These are phyloP conservation scores for Trichoderma atrobrunneum DNA, from an alignment of 2,329 filamentous ascomycete species.

Conservation along the genomic window DNA sequence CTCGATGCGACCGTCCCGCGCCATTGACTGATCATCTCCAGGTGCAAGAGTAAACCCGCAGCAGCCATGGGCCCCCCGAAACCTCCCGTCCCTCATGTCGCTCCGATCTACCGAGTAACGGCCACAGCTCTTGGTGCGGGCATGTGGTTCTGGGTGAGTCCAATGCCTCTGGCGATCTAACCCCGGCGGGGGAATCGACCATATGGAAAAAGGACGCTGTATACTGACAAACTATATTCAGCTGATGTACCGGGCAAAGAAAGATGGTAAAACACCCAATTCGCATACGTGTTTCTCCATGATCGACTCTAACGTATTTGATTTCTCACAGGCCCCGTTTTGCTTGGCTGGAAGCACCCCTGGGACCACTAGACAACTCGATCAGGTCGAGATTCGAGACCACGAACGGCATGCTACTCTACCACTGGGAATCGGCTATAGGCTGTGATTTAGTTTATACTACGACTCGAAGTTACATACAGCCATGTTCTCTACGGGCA, in stretches of 20 bases:
- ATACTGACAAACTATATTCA: background rate
- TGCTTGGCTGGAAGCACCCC: constrained; percentile 20
- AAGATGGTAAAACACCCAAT: constrained; percentile 13
- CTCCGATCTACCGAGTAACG: constrained; percentile 72
- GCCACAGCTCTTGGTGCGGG: constrained; percentile 83
- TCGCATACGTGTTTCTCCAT: background rate
- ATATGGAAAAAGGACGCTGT: background rate
- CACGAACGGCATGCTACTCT: background rate
- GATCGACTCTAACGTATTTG: background rate
- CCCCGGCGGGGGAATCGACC: background rate
- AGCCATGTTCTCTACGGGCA: background rate
- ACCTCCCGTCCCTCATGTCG: constrained; percentile 49
- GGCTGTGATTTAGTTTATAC: background rate
- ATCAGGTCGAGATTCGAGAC: background rate
- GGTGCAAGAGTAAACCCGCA: constrained; percentile 11
- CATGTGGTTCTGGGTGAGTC: constrained; percentile 21
- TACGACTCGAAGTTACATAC: background rate
- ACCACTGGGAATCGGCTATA: background rate
- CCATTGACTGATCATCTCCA: constrained; percentile 1
- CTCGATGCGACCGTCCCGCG: background rate
- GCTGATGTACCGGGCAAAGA: constrained; percentile 21
- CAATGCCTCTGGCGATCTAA: background rate
- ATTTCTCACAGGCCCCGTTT: constrained; percentile 6
- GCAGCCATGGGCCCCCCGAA: constrained; percentile 36
- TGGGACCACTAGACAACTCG: constrained; percentile 17